phyloP scores from a whole-genome alignment of 768 basidiomycete species.

The Favolaschia claudopus region DNA sequence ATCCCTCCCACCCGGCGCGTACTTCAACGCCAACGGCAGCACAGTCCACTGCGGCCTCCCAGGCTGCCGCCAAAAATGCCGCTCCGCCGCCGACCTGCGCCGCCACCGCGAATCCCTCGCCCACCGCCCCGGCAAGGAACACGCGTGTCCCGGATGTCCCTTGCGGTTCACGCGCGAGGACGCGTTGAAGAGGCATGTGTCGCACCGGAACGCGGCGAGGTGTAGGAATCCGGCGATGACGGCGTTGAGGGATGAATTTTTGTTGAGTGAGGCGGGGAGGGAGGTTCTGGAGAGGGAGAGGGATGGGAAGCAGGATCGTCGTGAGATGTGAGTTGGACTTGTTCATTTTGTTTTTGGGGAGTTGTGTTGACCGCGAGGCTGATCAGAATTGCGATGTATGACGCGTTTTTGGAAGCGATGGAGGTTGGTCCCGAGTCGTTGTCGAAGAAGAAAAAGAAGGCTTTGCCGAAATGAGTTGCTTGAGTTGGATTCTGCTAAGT shows the following conservation, averaged over 20 bases:
- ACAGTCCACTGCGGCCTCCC: background rate
- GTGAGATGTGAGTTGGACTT: too few species aligned
- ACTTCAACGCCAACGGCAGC: background rate
- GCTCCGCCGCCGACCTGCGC: background rate
- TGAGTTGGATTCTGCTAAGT: too few species aligned
- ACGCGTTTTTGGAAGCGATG: too few species aligned
- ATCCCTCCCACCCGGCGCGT: background rate
- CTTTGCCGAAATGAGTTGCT: too few species aligned
- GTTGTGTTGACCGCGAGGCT: too few species aligned
- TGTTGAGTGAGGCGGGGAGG: too few species aligned
- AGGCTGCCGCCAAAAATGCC: background rate
- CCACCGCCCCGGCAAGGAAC: background rate
- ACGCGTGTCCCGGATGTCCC: background rate
- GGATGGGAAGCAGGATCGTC: too few species aligned
- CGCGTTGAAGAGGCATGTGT: background rate
- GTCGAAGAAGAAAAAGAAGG: too few species aligned
- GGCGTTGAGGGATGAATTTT: background rate
- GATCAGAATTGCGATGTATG: too few species aligned
- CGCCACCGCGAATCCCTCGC: constrained; percentile 14
- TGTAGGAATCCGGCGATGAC: background rate
- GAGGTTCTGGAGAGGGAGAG: too few species aligned
- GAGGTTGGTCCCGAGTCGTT: too few species aligned
- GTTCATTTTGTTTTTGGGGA: too few species aligned
- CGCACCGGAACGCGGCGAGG: background rate
- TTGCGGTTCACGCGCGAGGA: background rate